Conservation (phyloP, 1,284 basidiomycete species). For the Ceratobasidium sp. region DNA sequence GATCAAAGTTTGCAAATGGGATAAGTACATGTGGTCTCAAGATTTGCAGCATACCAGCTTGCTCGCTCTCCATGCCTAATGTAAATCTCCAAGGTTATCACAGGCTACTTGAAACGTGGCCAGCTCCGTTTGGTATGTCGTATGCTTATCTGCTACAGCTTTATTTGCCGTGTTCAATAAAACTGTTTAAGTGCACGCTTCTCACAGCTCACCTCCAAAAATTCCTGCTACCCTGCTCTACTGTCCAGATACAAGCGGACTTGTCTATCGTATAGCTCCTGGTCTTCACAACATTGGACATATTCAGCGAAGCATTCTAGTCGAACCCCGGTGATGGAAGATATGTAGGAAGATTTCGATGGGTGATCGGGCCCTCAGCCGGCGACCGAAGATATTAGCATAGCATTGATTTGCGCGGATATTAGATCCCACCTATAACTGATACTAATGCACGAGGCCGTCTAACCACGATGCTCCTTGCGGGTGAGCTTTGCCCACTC, state of each 20-base stretch:
- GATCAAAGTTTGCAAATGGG: too few species aligned
- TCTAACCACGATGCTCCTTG: too few species aligned
- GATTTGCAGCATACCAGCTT: too few species aligned
- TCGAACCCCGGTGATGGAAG: constrained; percentile 13
- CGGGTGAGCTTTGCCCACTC: too few species aligned
- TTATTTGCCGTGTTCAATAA: background rate
- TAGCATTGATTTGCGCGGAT: too few species aligned
- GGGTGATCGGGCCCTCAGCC: background rate
- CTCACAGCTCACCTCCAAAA: background rate
- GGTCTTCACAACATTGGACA: background rate
- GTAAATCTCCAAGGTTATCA: background rate
- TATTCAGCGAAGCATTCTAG: constrained; percentile 8
- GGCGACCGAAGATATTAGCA: too few species aligned
- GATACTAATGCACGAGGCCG: background rate
- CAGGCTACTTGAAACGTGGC: background rate
- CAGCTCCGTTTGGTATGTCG: background rate
- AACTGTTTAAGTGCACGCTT: background rate
- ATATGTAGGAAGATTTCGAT: background rate
- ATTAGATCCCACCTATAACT: background rate
- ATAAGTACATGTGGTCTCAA: background rate
- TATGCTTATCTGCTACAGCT: background rate
- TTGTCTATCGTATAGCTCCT: constrained; percentile 25
- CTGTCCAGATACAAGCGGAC: constrained; percentile 7
- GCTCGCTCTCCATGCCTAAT: background rate
- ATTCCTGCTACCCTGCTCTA: constrained; percentile 22